A percentile compares a stretch with the other conserved stretches of the same genome.
Conservation (phyloP, 73 alveolate species). For the Tetrahymena elliotti region DNA sequence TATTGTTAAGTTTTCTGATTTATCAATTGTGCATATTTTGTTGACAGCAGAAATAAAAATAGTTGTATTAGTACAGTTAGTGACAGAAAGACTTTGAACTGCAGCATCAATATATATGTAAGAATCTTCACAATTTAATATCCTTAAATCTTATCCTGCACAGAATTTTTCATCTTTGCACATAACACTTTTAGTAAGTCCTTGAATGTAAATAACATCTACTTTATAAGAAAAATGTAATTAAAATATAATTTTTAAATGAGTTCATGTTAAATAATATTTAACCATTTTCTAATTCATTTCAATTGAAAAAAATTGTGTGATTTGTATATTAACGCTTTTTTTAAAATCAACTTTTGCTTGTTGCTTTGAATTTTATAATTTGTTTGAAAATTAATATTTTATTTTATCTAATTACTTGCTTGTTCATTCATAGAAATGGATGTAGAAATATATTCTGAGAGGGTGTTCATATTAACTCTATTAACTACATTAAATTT, state of each 20-base stretch:
- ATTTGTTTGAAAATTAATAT: background rate
- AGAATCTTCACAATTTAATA: conserved; percentile 43
- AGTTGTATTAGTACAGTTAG: conserved; percentile 37
- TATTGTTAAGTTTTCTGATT: conserved; percentile 37
- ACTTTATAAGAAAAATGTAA: background rate
- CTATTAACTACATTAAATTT: background rate
- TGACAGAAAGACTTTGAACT: conserved; percentile 19
- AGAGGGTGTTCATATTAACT: background rate
- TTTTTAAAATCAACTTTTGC: background rate
- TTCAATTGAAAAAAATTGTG: background rate
- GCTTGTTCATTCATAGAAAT: background rate
- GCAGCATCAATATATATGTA: conserved; percentile 37
- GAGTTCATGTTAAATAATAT: too few species aligned
- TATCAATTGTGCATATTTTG: conserved; percentile 22
- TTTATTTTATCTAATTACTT: background rate
- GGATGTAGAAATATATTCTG: background rate
- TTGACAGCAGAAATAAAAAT: conserved; percentile 39
- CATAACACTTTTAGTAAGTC: background rate
- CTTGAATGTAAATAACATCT: background rate
- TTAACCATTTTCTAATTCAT: background rate
- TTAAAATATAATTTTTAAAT: too few species aligned
- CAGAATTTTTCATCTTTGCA: background rate
- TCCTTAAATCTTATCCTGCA: conserved; percentile 27
- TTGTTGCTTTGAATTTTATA: background rate
- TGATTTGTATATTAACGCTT: too few species aligned